Conservation (phyloP, 2,329 filamentous ascomycete species). For the Monosporascus ibericus region DNA sequence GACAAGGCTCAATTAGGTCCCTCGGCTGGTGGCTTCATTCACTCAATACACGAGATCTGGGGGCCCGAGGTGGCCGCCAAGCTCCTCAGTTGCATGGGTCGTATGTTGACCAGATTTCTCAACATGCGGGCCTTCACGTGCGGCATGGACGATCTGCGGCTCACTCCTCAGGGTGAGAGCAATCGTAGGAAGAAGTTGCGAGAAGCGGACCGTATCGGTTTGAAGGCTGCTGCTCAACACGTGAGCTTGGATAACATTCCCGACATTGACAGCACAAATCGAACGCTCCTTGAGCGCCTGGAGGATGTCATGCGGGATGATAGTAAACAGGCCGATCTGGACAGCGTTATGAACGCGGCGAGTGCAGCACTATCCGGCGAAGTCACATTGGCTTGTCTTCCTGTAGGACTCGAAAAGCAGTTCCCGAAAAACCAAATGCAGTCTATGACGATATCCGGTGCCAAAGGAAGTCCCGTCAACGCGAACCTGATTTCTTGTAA, state of each 20-base stretch:
- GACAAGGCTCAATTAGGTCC: constrained; percentile 96
- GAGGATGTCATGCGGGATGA: constrained; percentile 91
- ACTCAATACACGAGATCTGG: constrained; percentile 89
- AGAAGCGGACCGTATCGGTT: constrained; percentile 62
- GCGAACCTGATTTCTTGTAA: constrained; percentile 98
- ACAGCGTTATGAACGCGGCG: constrained; percentile 73
- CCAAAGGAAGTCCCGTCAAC: constrained; percentile 89
- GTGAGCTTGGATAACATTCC: constrained; percentile 68
- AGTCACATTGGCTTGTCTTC: constrained; percentile 75
- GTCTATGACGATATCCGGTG: constrained; percentile 93
- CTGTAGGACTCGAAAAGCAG: constrained; percentile 75
- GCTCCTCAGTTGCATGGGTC: constrained; percentile 80
- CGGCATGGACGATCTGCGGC: constrained; percentile 89
- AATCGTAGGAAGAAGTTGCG: constrained; percentile 62
- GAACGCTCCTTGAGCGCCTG: constrained; percentile 68
- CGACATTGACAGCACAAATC: constrained; percentile 51
- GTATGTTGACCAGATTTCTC: constrained; percentile 81
- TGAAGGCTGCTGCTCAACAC: constrained; percentile 78
- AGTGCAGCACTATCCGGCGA: constrained; percentile 66
- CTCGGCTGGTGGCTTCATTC: constrained; percentile 77
- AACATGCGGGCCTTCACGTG: constrained; percentile 95
- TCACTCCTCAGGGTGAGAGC: constrained; percentile 74
- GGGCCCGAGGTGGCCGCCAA: constrained; percentile 82
- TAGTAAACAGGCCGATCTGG: constrained; percentile 82
- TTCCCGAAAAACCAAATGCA: constrained; percentile 99